phyloP scores from a whole-genome alignment of 192 early-diverging fungal species.

The Ambispora gerdemannii region DNA sequence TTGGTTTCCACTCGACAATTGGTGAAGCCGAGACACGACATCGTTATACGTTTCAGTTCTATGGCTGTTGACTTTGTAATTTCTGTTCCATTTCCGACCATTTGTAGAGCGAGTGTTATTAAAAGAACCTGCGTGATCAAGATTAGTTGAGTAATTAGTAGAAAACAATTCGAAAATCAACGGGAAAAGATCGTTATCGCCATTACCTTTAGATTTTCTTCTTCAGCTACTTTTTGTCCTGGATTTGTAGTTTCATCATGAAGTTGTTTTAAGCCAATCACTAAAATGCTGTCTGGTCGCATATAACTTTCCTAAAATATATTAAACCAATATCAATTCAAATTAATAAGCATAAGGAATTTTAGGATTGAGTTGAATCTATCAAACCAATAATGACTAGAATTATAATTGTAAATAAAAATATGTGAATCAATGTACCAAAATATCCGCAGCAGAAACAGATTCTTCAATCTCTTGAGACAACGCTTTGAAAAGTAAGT shows the following conservation, averaged over 20 bases:
- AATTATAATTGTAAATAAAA: not conserved
- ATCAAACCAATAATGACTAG: not conserved
- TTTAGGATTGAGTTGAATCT: not conserved
- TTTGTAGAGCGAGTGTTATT: conserved; percentile 52
- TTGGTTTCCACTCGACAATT: conserved; percentile 39
- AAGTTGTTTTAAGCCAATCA: conserved; percentile 22
- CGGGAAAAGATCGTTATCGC: not conserved
- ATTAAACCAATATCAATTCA: no score
- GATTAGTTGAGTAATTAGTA: not conserved
- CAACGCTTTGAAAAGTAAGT: conserved; percentile 14
- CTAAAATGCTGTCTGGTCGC: conserved; percentile 28
- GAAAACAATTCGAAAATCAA: not conserved
- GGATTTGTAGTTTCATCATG: conserved; percentile 2
- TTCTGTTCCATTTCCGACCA: conserved; percentile 50
- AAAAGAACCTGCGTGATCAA: conserved; percentile 25
- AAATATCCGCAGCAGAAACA: conserved; percentile 20
- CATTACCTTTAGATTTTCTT: conserved; percentile 39
- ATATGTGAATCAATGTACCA: conserved; percentile 6
- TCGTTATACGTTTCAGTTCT: conserved; percentile 47
- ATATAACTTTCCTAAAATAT: conserved; percentile 27
- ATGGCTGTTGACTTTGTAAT: conserved; percentile 45
- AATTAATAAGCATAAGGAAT: no score
- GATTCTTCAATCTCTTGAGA: conserved; percentile 24
- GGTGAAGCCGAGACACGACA: conserved; percentile 50
- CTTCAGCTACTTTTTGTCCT: conserved; percentile 34